These are phyloP conservation scores for Candida sanyiensis DNA, from an alignment of 805 yeast species.

Conservation along the genomic window DNA sequence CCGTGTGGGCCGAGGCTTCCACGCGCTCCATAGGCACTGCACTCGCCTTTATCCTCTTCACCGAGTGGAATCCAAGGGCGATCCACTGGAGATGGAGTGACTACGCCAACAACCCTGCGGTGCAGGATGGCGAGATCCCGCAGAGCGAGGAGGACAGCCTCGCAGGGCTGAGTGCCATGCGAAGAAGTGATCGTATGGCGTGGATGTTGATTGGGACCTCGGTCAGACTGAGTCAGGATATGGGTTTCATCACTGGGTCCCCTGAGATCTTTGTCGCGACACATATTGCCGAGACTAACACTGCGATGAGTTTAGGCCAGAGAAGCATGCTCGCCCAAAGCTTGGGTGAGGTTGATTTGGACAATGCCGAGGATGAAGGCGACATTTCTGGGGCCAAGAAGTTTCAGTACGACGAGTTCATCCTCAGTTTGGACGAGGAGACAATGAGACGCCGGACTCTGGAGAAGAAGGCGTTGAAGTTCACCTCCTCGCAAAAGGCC, in stretches of 20 bases:
- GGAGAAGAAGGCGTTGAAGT: constrained; percentile 35
- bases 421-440: constrained; percentile 26
- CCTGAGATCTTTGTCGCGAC: constrained; percentile 76
- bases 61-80: constrained; percentile 96
- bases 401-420: constrained; percentile 28
- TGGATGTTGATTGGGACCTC: constrained; percentile 93
- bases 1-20: constrained; percentile 92
- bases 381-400: constrained; percentile 23
- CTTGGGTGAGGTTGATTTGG: constrained; percentile 58
- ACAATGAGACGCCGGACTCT: constrained; percentile 23
- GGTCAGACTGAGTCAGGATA: constrained; percentile 78
- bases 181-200: constrained; percentile 83
- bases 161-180: constrained; percentile 78
- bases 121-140: constrained; percentile 12
- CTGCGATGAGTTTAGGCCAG: constrained; percentile 77
- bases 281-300: constrained; percentile 75
- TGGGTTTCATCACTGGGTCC: constrained; percentile 71
- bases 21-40: constrained; percentile 84
- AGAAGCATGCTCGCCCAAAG: constrained; percentile 73
- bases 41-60: constrained; percentile 73
- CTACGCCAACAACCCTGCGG: constrained; percentile 60
- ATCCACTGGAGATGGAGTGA: constrained; percentile 86
- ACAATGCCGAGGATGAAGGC: constrained; percentile 34
- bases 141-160: constrained; percentile 27
- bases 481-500: constrained; percentile 64